These are phyloP conservation scores for Leucaena leucocephala DNA, from an alignment of 306 rosid species.

Conservation along the genomic window DNA sequence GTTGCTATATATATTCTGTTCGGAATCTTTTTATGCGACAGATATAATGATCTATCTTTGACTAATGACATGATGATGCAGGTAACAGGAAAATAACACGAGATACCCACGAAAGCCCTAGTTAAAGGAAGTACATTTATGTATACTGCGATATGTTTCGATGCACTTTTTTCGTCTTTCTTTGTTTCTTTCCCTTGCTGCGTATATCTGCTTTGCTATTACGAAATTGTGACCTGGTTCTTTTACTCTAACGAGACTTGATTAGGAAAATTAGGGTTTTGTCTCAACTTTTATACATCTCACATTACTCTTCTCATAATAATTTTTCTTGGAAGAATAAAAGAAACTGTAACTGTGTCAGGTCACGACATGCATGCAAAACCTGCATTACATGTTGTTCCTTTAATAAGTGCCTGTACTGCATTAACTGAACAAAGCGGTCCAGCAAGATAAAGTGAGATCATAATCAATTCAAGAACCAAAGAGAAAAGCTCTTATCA, in stretches of 20 bases:
- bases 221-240: not conserved
- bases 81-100: not conserved
- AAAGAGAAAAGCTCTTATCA: not conserved
- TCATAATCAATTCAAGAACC: not conserved
- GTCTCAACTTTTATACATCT: not conserved
- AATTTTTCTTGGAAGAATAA: slow-evolving; percentile 21
- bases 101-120: not conserved
- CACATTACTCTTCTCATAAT: not conserved
- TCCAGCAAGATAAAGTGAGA: slow-evolving; percentile 39
- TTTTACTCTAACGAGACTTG: not conserved
- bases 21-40: not conserved
- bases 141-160: not conserved
- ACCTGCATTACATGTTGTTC: slow-evolving; percentile 47
- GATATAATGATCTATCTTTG: not conserved
- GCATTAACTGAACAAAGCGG: slow-evolving; percentile 43
- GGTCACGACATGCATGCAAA: slow-evolving; percentile 57
- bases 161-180: not conserved
- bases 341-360: slow-evolving; percentile 41
- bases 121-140: not conserved
- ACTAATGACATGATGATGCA: not conserved
- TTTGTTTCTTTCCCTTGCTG: not conserved
- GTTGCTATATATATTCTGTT: not conserved
- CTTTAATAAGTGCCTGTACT: slow-evolving; percentile 47
- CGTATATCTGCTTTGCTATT: not conserved
- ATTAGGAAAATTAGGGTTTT: slow-evolving; percentile 32